A percentile compares a stretch with the other conserved stretches of the same genome.
Evolutionary conservation across 2,329 filamentous ascomycete genomes (phyloP).

Genomic region (Apiospora saccharicola): DNA sequence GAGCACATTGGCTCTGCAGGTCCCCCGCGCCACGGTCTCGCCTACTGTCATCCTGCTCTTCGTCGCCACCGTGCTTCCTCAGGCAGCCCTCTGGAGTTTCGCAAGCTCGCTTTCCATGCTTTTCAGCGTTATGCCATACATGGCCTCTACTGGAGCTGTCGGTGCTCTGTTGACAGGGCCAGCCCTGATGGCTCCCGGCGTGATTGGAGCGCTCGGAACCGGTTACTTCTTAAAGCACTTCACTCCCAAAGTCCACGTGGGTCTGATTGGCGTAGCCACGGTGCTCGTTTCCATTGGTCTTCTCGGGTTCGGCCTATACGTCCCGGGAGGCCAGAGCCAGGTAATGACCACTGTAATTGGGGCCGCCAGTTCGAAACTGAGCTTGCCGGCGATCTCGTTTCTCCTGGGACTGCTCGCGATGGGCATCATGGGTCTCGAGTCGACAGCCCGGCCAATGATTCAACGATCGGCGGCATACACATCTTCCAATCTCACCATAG

Average conservation of each 20-base stretch:
- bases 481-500: slow-evolving; percentile 53
- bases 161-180: slow-evolving; percentile 55
- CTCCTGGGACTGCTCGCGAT: slow-evolving; percentile 56
- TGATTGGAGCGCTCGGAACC: slow-evolving; percentile 45
- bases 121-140: slow-evolving; percentile 53
- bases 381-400: slow-evolving; percentile 52
- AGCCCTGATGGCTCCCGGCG: slow-evolving; percentile 49
- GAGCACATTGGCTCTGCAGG: slow-evolving; percentile 49
- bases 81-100: slow-evolving; percentile 56
- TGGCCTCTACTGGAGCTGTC: slow-evolving; percentile 47
- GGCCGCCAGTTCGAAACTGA: slow-evolving; percentile 38
- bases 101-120: slow-evolving; percentile 54
- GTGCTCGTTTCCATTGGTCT: slow-evolving; percentile 50
- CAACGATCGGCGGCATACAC: slow-evolving; percentile 58
- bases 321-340: slow-evolving; percentile 41
- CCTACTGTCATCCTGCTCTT: slow-evolving; percentile 58
- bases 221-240: slow-evolving; percentile 43
- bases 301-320: slow-evolving; percentile 55
- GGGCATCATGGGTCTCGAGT: slow-evolving; percentile 50
- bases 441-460: slow-evolving; percentile 51
- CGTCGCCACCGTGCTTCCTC: slow-evolving; percentile 53
- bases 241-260: slow-evolving; percentile 42
- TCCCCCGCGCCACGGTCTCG: slow-evolving; percentile 55
- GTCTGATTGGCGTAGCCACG: slow-evolving; percentile 47
- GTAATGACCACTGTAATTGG: slow-evolving; percentile 24